Conservation (phyloP, 768 basidiomycete genomes). For the Hericium rajendrae region DNA sequence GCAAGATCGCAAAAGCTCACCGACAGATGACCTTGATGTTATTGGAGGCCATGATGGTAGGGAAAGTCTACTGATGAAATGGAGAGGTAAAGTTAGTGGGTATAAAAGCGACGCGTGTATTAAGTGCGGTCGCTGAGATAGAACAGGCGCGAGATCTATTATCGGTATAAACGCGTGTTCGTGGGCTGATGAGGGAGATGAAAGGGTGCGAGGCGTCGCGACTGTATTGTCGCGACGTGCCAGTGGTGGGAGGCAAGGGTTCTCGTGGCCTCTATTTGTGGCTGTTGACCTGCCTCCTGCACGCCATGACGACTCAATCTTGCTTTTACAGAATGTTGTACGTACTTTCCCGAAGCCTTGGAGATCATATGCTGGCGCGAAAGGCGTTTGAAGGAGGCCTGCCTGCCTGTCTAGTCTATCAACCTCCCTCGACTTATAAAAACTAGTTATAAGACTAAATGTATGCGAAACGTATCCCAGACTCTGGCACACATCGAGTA, state of each 20-base stretch:
- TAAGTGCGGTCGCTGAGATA: background rate
- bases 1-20: constrained; percentile 38
- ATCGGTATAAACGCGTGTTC: background rate
- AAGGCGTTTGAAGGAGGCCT: too few relatives aligned
- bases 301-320: background rate
- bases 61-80: constrained; percentile 18
- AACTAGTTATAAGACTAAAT: too few relatives aligned
- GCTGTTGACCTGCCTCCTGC: background rate
- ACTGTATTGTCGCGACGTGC: background rate
- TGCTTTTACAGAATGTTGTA: background rate
- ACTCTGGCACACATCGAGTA: too few relatives aligned
- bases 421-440: too few relatives aligned
- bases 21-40: constrained; percentile 99
- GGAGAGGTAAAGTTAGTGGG: constrained; percentile 7
- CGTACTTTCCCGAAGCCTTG: background rate
- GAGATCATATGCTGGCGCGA: too few relatives aligned
- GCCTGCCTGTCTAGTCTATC: too few relatives aligned
- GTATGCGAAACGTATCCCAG: too few relatives aligned
- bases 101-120: background rate
- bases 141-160: background rate
- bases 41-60: constrained; percentile 62
- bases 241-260: background rate
- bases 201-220: background rate
- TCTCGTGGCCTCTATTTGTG: background rate
- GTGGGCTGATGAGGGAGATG: background rate